Conservation (phyloP, 2,329 filamentous ascomycete species). For the Purpureocillium lavendulum region DNA sequence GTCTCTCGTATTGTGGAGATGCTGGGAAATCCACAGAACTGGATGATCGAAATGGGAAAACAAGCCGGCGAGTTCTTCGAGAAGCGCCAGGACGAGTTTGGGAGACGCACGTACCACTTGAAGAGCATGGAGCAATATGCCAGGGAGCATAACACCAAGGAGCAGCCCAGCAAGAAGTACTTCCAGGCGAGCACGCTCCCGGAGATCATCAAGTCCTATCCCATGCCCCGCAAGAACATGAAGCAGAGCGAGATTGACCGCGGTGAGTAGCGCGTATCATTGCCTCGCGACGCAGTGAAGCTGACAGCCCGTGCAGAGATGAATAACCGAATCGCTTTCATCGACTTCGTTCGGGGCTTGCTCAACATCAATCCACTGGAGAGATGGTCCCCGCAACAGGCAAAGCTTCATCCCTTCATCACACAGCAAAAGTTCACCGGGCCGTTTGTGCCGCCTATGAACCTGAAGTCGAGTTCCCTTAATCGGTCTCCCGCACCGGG, state of each 20-base stretch:
- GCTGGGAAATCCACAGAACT: slow-evolving; percentile 90
- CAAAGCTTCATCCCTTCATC: slow-evolving; percentile 95
- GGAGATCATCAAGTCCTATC: slow-evolving; percentile 95
- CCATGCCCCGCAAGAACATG: slow-evolving; percentile 99
- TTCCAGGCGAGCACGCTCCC: slow-evolving; percentile 90
- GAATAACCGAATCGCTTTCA: slow-evolving; percentile 95
- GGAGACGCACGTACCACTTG: slow-evolving; percentile 79
- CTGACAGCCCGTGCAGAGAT: slow-evolving; percentile 59
- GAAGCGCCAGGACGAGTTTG: slow-evolving; percentile 84
- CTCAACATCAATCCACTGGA: slow-evolving; percentile 93
- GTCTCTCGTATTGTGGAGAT: slow-evolving; percentile 96
- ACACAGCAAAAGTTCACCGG: slow-evolving; percentile 96
- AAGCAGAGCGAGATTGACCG: slow-evolving; percentile 92
- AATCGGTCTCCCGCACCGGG: slow-evolving; percentile 86
- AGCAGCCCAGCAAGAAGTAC: slow-evolving; percentile 99
- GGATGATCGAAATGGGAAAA: slow-evolving; percentile 99
- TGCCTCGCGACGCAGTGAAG: slow-evolving; percentile 4
- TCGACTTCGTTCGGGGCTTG: slow-evolving; percentile 91
- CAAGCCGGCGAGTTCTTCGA: slow-evolving; percentile 97
- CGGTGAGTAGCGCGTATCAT: slow-evolving; percentile 48
- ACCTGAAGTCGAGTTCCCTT: slow-evolving; percentile 76
- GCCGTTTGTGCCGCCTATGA: slow-evolving; percentile 95
- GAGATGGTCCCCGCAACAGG: slow-evolving; percentile 95
- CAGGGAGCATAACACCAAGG: slow-evolving; percentile 88
- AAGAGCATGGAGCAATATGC: slow-evolving; percentile 99